Percentiles rank a stretch among this genome's conserved stretches.
Conservation (phyloP, 2,329 filamentous ascomycete genomes). For the Pseudogymnoascus destructans region DNA sequence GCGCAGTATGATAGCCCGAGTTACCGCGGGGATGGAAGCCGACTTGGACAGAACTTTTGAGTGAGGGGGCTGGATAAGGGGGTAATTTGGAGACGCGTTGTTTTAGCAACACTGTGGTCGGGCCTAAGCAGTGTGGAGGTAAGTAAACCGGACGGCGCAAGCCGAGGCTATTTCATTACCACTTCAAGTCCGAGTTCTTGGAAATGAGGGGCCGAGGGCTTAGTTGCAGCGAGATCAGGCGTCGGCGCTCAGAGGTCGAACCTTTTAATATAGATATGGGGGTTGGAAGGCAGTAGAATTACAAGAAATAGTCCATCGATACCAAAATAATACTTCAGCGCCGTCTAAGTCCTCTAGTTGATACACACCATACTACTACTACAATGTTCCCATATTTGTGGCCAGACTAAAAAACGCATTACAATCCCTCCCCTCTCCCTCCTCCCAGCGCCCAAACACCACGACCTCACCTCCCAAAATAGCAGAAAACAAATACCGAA, state of each 20-base stretch:
- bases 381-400: slow-evolving; percentile 1
- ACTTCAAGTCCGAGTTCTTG: neutral
- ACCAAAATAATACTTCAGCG: neutral
- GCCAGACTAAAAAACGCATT: slow-evolving; percentile 1
- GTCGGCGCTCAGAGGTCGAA: neutral
- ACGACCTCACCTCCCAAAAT: neutral
- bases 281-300: neutral
- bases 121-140: neutral
- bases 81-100: neutral
- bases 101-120: neutral
- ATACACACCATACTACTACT: slow-evolving; percentile 8
- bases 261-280: neutral
- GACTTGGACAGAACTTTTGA: neutral
- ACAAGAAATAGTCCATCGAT: neutral
- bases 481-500: neutral
- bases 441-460: slow-evolving; percentile 1
- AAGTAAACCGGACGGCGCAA: neutral
- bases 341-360: slow-evolving; percentile 1
- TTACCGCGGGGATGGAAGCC: slow-evolving; percentile 5
- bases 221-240: neutral
- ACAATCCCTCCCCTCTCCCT: slow-evolving; percentile 1
- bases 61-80: neutral
- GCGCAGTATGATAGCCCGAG: neutral
- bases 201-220: neutral
- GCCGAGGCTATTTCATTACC: neutral